Percentiles rank a stretch among this genome's conserved stretches.
Evolutionary conservation across 306 rosid genomes (phyloP).

Genomic region (Glycine tomentella): DNA sequence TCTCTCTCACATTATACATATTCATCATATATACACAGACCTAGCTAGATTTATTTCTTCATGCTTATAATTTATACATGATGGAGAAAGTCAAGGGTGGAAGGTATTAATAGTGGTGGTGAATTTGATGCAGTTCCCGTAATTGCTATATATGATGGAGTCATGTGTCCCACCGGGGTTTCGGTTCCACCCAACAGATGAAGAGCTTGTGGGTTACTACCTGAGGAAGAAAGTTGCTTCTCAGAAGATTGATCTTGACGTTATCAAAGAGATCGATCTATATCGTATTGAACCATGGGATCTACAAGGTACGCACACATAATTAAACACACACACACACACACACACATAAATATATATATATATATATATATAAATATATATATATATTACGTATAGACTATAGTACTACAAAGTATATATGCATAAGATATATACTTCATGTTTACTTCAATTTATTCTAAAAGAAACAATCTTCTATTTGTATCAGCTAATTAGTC

Average conservation of each 20-base stretch:
- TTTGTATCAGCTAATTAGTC: background rate
- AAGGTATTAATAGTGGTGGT: slow-evolving; percentile 54
- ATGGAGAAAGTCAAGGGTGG: slow-evolving; percentile 54
- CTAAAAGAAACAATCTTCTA: background rate
- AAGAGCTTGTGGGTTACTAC: slow-evolving; percentile 92
- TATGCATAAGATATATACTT: background rate
- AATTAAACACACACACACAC: too few relatives aligned
- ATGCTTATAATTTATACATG: slow-evolving; percentile 60
- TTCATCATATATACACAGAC: slow-evolving; percentile 2
- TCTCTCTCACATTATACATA: background rate
- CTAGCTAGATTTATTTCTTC: slow-evolving; percentile 16
- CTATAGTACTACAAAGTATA: background rate
- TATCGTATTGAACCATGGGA: slow-evolving; percentile 99
- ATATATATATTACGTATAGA: background rate
- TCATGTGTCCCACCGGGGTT: slow-evolving; percentile 94
- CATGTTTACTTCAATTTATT: background rate
- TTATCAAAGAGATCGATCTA: slow-evolving; percentile 91
- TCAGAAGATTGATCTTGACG: slow-evolving; percentile 94
- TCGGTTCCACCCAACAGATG: slow-evolving; percentile 97
- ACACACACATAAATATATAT: too few relatives aligned
- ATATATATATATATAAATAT: too few relatives aligned
- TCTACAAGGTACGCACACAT: slow-evolving; percentile 74
- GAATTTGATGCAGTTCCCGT: slow-evolving; percentile 77
- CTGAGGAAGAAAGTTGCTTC: slow-evolving; percentile 89
- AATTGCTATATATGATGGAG: slow-evolving; percentile 57